Conservation (phyloP, 2,329 filamentous ascomycete species). For the Clonostachys sp. region DNA sequence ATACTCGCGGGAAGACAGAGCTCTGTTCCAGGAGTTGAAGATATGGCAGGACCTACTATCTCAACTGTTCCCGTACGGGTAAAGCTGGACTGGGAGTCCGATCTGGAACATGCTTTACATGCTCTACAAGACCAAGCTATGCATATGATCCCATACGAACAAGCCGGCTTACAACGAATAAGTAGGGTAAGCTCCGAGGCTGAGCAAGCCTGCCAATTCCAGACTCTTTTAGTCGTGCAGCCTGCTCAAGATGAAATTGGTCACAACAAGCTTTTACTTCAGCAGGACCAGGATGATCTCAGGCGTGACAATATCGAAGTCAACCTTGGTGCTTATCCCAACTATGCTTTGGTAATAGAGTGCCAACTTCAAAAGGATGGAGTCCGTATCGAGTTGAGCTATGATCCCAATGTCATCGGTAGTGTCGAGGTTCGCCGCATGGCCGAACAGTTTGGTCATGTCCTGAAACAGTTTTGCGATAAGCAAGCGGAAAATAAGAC, state of each 20-base stretch:
- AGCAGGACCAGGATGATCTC: background rate
- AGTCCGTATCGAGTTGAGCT: background rate
- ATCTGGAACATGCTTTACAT: conserved; percentile 3
- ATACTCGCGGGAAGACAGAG: conserved; percentile 10
- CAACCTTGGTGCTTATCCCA: background rate
- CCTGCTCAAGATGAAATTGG: background rate
- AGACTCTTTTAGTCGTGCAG: background rate
- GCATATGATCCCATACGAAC: background rate
- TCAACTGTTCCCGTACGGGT: conserved; percentile 11
- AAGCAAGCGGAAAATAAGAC: background rate
- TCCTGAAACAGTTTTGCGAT: background rate
- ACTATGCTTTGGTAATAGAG: background rate
- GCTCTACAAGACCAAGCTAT: conserved; percentile 7
- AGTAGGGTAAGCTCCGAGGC: background rate
- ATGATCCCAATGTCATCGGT: background rate
- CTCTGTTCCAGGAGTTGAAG: conserved; percentile 8
- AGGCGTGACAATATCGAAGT: background rate
- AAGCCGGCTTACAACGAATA: background rate
- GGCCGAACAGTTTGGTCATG: background rate
- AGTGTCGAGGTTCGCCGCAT: background rate
- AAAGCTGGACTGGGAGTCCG: background rate
- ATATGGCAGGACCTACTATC: conserved; percentile 13
- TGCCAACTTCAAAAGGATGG: background rate
- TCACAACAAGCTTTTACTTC: background rate
- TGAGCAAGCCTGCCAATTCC: background rate